These are phyloP conservation scores for Closterium sp. DNA, from an alignment of 139 green algal genomes.

Conservation along the genomic window DNA sequence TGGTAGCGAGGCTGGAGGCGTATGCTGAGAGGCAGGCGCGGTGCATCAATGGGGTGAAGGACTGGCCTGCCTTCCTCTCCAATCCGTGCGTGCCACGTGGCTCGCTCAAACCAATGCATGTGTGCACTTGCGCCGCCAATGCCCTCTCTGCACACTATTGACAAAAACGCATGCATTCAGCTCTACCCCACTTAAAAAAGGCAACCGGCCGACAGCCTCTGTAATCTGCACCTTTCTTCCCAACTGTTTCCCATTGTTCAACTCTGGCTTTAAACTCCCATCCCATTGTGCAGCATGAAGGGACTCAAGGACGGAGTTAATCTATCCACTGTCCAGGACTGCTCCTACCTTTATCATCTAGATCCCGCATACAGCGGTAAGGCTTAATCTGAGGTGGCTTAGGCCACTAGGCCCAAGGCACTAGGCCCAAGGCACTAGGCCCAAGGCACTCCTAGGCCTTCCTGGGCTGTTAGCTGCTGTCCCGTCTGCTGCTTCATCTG, in stretches of 20 bases:
- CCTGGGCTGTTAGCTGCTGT: too few species aligned
- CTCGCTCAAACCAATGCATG: background rate
- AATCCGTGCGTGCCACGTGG: background rate
- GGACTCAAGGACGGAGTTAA: background rate
- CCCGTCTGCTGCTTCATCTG: too few species aligned
- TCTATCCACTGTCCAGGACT: background rate
- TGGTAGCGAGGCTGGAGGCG: background rate
- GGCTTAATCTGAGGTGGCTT: too few species aligned
- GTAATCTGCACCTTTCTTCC: too few species aligned
- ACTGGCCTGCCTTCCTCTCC: background rate
- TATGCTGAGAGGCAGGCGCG: background rate
- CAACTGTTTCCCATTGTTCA: too few species aligned
- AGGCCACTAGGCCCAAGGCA: too few species aligned
- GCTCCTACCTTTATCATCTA: constrained; percentile 10
- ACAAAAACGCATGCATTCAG: too few species aligned
- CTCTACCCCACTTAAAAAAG: too few species aligned
- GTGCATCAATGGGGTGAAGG: background rate
- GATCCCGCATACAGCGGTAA: constrained; percentile 6
- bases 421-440: too few species aligned
- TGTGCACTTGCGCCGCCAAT: background rate
- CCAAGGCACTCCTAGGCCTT: too few species aligned
- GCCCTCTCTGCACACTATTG: background rate
- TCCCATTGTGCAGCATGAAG: background rate
- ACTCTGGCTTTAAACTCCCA: background rate
- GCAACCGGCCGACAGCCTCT: too few species aligned